These are phyloP conservation scores for Nymphaea thermarum DNA, from an alignment of 164 flowering plant genomes.

Conservation along the genomic window DNA sequence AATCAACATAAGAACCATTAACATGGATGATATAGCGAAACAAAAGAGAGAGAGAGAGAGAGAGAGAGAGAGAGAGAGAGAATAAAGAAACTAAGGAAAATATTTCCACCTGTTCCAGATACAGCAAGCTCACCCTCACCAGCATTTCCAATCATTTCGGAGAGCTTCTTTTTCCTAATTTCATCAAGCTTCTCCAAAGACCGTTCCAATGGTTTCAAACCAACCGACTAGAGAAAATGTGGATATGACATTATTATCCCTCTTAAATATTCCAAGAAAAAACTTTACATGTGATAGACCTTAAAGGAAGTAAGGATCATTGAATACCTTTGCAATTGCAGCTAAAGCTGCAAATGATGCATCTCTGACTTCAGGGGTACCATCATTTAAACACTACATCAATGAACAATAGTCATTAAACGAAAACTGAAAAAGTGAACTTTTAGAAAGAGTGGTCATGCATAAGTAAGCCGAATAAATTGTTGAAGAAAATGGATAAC, in stretches of 20 bases:
- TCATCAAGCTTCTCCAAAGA: conserved; percentile 97
- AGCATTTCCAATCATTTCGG: conserved; percentile 79
- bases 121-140: conserved; percentile 35
- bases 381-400: conserved; percentile 80
- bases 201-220: conserved; percentile 93
- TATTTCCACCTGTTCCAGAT: conserved; percentile 36
- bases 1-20: background rate
- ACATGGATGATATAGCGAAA: too few relatives aligned
- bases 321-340: conserved; percentile 83
- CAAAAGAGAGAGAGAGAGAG: background rate
- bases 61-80: background rate
- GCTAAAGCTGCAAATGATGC: conserved; percentile 92
- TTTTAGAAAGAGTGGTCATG: background rate
- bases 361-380: conserved; percentile 98
- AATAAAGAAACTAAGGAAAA: background rate
- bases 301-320: background rate
- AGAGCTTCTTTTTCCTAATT: conserved; percentile 80
- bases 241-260: background rate
- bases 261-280: too few relatives aligned
- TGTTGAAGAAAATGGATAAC: background rate
- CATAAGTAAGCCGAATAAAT: background rate
- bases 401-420: background rate
- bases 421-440: conserved; percentile 2
- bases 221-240: conserved; percentile 50
- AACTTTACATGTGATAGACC: background rate